Evolutionary conservation across 2,329 filamentous ascomycete genomes (phyloP), one percentile per base, ranked within the genome.

Genomic region (Lecanicillium sp.): DNA sequence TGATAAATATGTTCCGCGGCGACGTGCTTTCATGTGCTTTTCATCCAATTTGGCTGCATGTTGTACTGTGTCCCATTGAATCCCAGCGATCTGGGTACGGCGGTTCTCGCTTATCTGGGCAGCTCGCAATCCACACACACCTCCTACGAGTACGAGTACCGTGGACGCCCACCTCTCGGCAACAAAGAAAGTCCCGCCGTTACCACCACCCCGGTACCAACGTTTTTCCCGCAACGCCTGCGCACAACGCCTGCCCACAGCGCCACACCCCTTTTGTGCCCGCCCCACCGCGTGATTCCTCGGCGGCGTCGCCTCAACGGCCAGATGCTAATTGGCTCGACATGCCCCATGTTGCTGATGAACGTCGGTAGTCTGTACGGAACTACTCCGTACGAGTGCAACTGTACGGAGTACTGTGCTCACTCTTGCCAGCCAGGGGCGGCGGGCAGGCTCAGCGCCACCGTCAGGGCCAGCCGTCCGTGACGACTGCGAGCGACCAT

Each of bases 41-140:
- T 10, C 17, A 15, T 37, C n/a, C n/a, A n/a, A n/a, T 39, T 32
- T 22, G 17, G 33, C 17, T 15, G 18, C 36, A 19, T 15, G 13
- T 28, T 27, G 29, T 30, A 6, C 29, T n/a, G n/a, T 13, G n/a
- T 30, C n/a, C 30, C 15, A n/a, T 17, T 39, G 49, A 49, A n/a
- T n/a, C 52, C 54, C 54, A 51, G 47, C 45, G 54, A 56, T 57
- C 54, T 57, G 54, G 54, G 42, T 49, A 44, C 47, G 54, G 49
- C 44, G 44, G 43, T 43, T 45, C 50, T 57, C 54, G 54, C 54
- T 57, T 56, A 57, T 57, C 54, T 53, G 30, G 14, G 17, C 19
- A 31, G 22, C 28, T 29, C n/a, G n/a, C 31, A 25, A 11, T 25
- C 22, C 22, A 25, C 13, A 33, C 30, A 14, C 30, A 14, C 30